Conservation (phyloP, 2,329 filamentous ascomycete genomes). For the Fusarium begoniae region DNA sequence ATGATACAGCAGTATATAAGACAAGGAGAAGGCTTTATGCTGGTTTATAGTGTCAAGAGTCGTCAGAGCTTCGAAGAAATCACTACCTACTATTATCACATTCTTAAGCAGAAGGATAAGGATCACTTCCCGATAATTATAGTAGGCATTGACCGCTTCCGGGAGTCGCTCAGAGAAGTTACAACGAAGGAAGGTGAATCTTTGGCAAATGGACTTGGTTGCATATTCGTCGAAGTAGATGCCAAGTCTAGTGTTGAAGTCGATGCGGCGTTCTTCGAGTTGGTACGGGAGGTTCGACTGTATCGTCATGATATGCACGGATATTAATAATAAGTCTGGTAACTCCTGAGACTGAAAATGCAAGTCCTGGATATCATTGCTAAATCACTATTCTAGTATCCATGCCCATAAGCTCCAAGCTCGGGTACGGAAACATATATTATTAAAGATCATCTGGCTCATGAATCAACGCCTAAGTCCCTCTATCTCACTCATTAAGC, state of each 20-base stretch:
- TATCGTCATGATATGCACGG: background rate
- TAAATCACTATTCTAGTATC: too few species aligned
- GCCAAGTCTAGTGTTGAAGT: accelerated
- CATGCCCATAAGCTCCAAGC: too few species aligned
- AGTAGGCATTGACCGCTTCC: accelerated
- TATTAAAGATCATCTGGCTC: too few species aligned
- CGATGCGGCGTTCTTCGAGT: background rate
- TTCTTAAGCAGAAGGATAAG: accelerated
- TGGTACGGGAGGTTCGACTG: background rate
- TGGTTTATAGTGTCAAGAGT: background rate
- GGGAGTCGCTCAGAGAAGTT: accelerated
- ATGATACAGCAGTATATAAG: too few species aligned
- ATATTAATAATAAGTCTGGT: too few species aligned
- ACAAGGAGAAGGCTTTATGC: background rate
- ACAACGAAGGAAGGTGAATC: accelerated
- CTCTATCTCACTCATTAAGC: too few species aligned
- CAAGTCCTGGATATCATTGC: too few species aligned
- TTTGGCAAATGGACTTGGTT: accelerated
- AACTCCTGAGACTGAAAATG: too few species aligned
- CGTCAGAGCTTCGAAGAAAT: background rate
- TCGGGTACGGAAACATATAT: too few species aligned
- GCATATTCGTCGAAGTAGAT: background rate
- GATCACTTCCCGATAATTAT: accelerated
- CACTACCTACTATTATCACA: accelerated
- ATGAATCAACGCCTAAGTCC: too few species aligned